These are phyloP conservation scores for Euclidium syriacum DNA, from an alignment of 345 rosid genomes.

Conservation along the genomic window DNA sequence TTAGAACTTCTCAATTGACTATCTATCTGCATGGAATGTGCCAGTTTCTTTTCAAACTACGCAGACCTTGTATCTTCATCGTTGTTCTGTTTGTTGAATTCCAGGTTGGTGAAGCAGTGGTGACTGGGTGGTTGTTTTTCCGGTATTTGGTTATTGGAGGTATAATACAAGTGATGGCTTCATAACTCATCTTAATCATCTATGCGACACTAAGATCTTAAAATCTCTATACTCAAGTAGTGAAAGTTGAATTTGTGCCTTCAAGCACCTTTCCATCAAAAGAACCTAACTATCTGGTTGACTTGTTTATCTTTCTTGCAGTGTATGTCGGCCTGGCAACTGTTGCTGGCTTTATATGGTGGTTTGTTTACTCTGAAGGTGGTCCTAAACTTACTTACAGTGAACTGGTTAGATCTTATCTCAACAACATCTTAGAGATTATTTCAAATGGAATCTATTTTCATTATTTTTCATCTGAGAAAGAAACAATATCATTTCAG, in stretches of 20 bases:
- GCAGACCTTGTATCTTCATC: slow-evolving; percentile 4
- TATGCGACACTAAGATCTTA: not conserved
- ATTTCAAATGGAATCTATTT: not conserved
- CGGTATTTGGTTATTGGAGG: slow-evolving; percentile 99
- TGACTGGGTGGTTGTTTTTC: slow-evolving; percentile 93
- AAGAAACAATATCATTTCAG: slow-evolving; percentile 39
- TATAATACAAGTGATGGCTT: slow-evolving; percentile 28
- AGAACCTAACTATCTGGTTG: not conserved
- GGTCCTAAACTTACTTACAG: slow-evolving; percentile 85
- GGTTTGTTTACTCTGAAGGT: slow-evolving; percentile 78
- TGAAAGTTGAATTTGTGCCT: slow-evolving; percentile 1
- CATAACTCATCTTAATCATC: not conserved
- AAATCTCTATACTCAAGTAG: not conserved
- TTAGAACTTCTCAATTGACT: not conserved
- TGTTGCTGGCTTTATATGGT: slow-evolving; percentile 97
- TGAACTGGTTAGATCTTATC: slow-evolving; percentile 66
- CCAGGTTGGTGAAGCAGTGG: slow-evolving; percentile 98
- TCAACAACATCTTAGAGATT: not conserved
- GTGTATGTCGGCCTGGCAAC: slow-evolving; percentile 99
- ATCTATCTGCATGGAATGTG: not conserved
- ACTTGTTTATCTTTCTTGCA: slow-evolving; percentile 35
- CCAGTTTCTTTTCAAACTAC: slow-evolving; percentile 2
- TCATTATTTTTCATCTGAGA: not conserved
- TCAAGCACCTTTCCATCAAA: slow-evolving; percentile 3
- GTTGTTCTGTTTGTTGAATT: slow-evolving; percentile 24